Evolutionary conservation across 208 protist genomes (phyloP).

Genomic region (Crithidia brevicula): DNA sequence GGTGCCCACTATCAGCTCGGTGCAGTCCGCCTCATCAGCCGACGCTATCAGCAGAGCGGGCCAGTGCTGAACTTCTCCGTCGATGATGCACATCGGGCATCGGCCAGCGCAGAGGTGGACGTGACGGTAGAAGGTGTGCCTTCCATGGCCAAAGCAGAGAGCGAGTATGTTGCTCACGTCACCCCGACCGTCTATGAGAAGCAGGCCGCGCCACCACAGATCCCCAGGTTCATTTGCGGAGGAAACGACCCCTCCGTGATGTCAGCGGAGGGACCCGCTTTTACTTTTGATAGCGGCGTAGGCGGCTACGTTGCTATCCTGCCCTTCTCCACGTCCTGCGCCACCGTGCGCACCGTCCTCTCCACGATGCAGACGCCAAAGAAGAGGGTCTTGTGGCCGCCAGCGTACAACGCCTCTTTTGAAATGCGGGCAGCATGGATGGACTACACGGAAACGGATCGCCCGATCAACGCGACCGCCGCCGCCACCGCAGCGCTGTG

Average conservation of each 20-base stretch:
- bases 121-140: background rate
- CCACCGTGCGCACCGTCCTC: constrained; percentile 18
- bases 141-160: background rate
- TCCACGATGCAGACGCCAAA: constrained; percentile 33
- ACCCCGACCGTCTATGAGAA: too few species aligned
- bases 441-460: constrained; percentile 30
- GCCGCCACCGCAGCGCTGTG: constrained; percentile 7
- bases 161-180: too few species aligned
- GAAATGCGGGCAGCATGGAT: constrained; percentile 38
- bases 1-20: constrained; percentile 14
- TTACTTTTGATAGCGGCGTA: constrained; percentile 18
- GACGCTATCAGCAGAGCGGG: constrained; percentile 1
- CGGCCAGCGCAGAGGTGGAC: too few species aligned
- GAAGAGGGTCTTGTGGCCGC: constrained; percentile 31
- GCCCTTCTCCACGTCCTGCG: constrained; percentile 43
- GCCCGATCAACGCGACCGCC: background rate
- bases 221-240: constrained; percentile 23
- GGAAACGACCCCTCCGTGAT: background rate
- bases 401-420: constrained; percentile 16
- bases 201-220: constrained; percentile 26
- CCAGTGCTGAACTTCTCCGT: too few species aligned
- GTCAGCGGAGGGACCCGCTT: constrained; percentile 2
- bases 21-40: constrained; percentile 15
- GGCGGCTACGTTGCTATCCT: constrained; percentile 36
- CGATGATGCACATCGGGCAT: too few species aligned